Evolutionary conservation across 2,329 filamentous ascomycete genomes (phyloP), one percentile per base, ranked within the genome.

Genomic region (Cylindrodendrum hubeiense): DNA sequence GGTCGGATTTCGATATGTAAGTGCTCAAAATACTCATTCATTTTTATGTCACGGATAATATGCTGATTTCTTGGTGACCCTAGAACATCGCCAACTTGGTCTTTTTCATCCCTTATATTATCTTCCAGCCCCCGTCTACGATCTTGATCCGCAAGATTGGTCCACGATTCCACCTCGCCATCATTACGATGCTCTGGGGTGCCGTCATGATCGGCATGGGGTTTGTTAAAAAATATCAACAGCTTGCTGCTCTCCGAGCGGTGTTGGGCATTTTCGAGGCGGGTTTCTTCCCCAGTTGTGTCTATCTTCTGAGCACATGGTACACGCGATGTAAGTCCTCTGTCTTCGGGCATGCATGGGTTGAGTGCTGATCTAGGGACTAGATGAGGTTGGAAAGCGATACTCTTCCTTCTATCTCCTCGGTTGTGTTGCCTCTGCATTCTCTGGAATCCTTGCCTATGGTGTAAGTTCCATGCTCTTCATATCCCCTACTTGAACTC

Each of bases 251-350:
- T 0, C 77, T 90, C 41, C 81, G 90, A 47, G 79, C 89, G 0
- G 59, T 93, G 2, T 82, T 92, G 17, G 91, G 91, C 52, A 67
- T 90, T 2, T 83, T 92, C 26, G 91, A 93, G 75, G 87, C 88
- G n/a, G 88, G 91, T 0, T 93, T 91, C 79, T 93, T 93, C 77
- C 90, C 91, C 0, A 87, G 87, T 55, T 90, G 87, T 54, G 89
- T 92, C 0, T 93, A 93, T 73, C 81, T 93, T 6, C 84, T 94
- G n/a, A 90, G 87, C 65, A 92, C 89, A 37, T 94, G 90, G 90
- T 93, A 92, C 74, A 90, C 89, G 0, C 80, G 89, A 77, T 90
- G 86, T 88, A 77, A 83, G 84, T 76, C 10, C 4, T 21, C 7
- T 2, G 8, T 7, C 6, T 4, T 4, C 3, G 1, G 5, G 8